Evolutionary conservation across 139 green algal species (phyloP).

Genomic region (Picochlorum costavermella): DNA sequence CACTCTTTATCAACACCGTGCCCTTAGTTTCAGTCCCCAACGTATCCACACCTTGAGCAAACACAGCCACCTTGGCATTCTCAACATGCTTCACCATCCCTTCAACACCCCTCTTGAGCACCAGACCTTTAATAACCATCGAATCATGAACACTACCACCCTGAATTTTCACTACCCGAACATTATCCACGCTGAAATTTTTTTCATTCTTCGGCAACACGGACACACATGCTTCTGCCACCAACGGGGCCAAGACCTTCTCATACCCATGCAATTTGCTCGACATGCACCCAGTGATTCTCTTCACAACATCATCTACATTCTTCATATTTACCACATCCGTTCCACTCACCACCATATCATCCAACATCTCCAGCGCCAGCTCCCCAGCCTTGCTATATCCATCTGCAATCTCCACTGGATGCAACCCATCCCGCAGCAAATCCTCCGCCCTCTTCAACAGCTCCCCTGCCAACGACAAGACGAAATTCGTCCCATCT

Average conservation of each 20-base stretch:
- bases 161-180: slow-evolving; percentile 91
- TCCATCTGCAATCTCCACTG: slow-evolving; percentile 88
- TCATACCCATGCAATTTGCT: slow-evolving; percentile 92
- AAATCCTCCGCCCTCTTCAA: slow-evolving; percentile 80
- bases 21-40: slow-evolving; percentile 83
- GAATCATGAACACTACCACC: slow-evolving; percentile 55
- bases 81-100: slow-evolving; percentile 67
- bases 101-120: slow-evolving; percentile 80
- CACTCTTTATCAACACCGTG: slow-evolving; percentile 92
- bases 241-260: slow-evolving; percentile 70
- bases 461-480: slow-evolving; percentile 91
- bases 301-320: slow-evolving; percentile 50
- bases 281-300: slow-evolving; percentile 69
- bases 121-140: slow-evolving; percentile 75
- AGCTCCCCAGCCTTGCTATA: slow-evolving; percentile 78
- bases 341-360: slow-evolving; percentile 57
- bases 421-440: slow-evolving; percentile 84
- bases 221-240: slow-evolving; percentile 86
- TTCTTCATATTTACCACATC: slow-evolving; percentile 77
- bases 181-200: slow-evolving; percentile 99
- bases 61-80: slow-evolving; percentile 86
- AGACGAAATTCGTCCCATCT: slow-evolving; percentile 94
- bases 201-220: slow-evolving; percentile 86
- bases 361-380: slow-evolving; percentile 78
- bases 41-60: slow-evolving; percentile 76